phyloP scores from a whole-genome alignment of 163 green algal species.

The Trebouxiophyceae sp. region DNA sequence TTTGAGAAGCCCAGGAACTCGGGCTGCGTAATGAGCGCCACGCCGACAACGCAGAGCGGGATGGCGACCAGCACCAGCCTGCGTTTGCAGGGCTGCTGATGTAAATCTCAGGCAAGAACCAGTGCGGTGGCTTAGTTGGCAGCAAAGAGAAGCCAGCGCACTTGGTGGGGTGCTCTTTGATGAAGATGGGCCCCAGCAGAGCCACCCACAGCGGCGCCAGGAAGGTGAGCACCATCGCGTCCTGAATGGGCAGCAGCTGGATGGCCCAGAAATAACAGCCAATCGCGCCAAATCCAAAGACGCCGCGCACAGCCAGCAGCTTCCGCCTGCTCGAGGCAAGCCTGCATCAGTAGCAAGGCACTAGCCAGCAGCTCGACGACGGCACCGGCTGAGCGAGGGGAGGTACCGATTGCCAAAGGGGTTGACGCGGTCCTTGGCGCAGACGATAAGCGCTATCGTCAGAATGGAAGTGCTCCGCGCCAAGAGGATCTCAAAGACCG shows the following conservation, averaged over 20 bases:
- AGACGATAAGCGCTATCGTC: constrained; percentile 22
- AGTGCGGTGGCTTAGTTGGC: neutral
- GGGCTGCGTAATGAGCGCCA: constrained; percentile 35
- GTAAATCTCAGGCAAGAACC: neutral
- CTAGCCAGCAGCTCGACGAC: too few relatives aligned
- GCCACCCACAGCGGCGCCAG: constrained; percentile 33
- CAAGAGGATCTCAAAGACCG: constrained; percentile 37
- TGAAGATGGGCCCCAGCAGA: constrained; percentile 19
- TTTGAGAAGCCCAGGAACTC: constrained; percentile 13
- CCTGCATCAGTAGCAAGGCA: too few relatives aligned
- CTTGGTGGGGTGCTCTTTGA: constrained; percentile 18
- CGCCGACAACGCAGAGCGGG: constrained; percentile 23
- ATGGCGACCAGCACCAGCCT: constrained; percentile 19
- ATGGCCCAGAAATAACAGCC: constrained; percentile 31
- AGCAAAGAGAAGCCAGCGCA: neutral
- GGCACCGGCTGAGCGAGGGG: too few relatives aligned
- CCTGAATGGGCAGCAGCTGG: constrained; percentile 33
- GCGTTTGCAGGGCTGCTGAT: neutral
- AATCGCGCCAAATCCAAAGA: constrained; percentile 38
- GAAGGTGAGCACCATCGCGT: constrained; percentile 42
- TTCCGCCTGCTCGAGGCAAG: constrained; percentile 31
- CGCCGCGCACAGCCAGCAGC: constrained; percentile 31
- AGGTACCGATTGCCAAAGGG: constrained; percentile 34
- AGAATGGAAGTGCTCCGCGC: constrained; percentile 27
- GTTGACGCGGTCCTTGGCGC: constrained; percentile 22